phyloP scores from a whole-genome alignment of 148 eudicot genomes.

The Polygonum aviculare region DNA sequence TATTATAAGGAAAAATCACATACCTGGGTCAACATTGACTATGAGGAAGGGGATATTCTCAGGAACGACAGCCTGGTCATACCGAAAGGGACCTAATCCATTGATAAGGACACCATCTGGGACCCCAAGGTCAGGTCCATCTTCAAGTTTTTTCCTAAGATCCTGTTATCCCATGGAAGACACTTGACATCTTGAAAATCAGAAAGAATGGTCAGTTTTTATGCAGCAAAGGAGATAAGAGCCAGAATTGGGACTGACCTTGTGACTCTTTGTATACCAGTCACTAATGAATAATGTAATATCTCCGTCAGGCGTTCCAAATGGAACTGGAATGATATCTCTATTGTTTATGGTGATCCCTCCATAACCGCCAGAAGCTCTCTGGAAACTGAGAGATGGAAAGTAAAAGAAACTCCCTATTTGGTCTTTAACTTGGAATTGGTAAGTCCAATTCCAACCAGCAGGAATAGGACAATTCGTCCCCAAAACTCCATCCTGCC shows the following conservation, averaged over 20 bases:
- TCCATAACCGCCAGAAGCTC: slow-evolving; percentile 93
- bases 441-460: slow-evolving; percentile 99
- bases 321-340: slow-evolving; percentile 77
- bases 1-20: neutral
- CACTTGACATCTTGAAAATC: neutral
- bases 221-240: slow-evolving; percentile 6
- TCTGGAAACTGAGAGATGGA: slow-evolving; percentile 82
- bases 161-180: slow-evolving; percentile 41
- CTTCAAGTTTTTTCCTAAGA: slow-evolving; percentile 58
- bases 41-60: slow-evolving; percentile 49
- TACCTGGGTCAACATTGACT: slow-evolving; percentile 94
- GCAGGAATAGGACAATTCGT: slow-evolving; percentile 96
- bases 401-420: slow-evolving; percentile 98
- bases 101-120: slow-evolving; percentile 90
- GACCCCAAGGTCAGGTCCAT: slow-evolving; percentile 61
- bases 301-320: slow-evolving; percentile 88
- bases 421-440: slow-evolving; percentile 96
- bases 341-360: slow-evolving; percentile 88
- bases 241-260: slow-evolving; percentile 40
- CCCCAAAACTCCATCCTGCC: slow-evolving; percentile 97
- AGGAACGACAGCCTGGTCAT: slow-evolving; percentile 49
- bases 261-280: slow-evolving; percentile 84
- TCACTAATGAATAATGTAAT: slow-evolving; percentile 82
- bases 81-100: slow-evolving; percentile 86
- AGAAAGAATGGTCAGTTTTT: slow-evolving; percentile 14